These are phyloP conservation scores for Nitzschia sp. DNA, from an alignment of 108 stramenopile species.

Conservation along the genomic window DNA sequence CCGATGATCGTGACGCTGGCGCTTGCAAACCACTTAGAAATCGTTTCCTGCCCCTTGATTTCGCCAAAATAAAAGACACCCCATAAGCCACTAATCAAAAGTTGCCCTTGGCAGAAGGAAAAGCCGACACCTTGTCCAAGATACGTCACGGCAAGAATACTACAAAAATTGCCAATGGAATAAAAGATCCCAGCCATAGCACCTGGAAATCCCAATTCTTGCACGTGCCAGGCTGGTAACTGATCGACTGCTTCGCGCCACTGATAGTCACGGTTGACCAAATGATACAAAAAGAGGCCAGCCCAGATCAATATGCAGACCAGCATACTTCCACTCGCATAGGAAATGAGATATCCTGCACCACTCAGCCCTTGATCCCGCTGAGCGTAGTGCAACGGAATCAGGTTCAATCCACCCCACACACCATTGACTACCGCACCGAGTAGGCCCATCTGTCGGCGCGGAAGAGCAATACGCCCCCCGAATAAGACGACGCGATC, in stretches of 20 bases:
- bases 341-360: conserved; percentile 46
- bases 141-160: conserved; percentile 63
- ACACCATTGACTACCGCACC: conserved; percentile 56
- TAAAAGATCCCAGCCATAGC: conserved; percentile 48
- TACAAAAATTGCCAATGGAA: conserved; percentile 69
- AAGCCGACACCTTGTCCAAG: conserved; percentile 79
- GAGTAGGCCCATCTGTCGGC: conserved; percentile 46
- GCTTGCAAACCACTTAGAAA: conserved; percentile 57
- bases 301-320: conserved; percentile 48
- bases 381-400: conserved; percentile 59
- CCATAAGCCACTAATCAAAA: conserved; percentile 60
- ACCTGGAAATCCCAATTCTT: conserved; percentile 50
- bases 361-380: conserved; percentile 26
- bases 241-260: conserved; percentile 38
- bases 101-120: conserved; percentile 37
- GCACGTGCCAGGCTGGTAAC: conserved; percentile 53
- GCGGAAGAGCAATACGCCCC: conserved; percentile 43
- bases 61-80: conserved; percentile 74
- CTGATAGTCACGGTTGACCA: background rate
- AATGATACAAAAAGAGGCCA: conserved; percentile 35
- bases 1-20: conserved; percentile 59
- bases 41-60: conserved; percentile 43
- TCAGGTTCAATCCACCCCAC: conserved; percentile 50
- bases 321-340: conserved; percentile 49
- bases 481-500: conserved; percentile 28